Evolutionary conservation across 2,329 filamentous ascomycete species (phyloP), one percentile per base, ranked within the genome.

Genomic region (Shiraia sp.): DNA sequence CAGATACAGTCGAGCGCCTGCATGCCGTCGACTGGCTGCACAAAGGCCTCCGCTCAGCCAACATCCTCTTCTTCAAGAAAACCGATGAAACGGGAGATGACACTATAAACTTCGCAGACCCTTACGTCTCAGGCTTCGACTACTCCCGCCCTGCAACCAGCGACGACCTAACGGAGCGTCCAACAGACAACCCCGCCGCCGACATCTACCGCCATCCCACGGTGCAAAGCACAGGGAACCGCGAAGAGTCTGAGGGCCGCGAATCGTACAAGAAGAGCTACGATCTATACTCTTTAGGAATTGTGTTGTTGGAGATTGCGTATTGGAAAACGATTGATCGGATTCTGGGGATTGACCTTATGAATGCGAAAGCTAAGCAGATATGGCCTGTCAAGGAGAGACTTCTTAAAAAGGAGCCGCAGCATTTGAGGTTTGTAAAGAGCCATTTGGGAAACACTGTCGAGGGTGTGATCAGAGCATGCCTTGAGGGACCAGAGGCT

Each of bases 1-100:
- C 76, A 42, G 76, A 78, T 52, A 80, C 75, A 13, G 59, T 83
- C 3, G 63, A 81, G 32, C 79, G 79, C 40, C 69, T 81, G 0
- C 79, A 81, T 52, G 72, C 76, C 2, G 77, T 80, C 1, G 74
- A 79, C 45, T 81, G 78, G 79, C 69, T 82, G 5, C 79, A 81
- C 66, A 82, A 82, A 51, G 78, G 77, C n/a, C 67, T 82, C 4
- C 74, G 78, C 10, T 75, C 73, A 42, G 67, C 77, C 40, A 81
- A 79, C 53, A 70, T 82, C 22, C 57, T 82, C 9, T 79, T 81
- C 58, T 79, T 79, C 55, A 64, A 64, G 23, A 33, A 42, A n/a
- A 35, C 22, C 6, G 60, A 45, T 2, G 32, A 33, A 15, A 15
- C 10, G 15, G 35, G 28, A 9, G 35, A 10, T 4, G 9, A 24